phyloP scores from a whole-genome alignment of 805 yeast species.

The Zygosaccharomyces kombuchaensis region DNA sequence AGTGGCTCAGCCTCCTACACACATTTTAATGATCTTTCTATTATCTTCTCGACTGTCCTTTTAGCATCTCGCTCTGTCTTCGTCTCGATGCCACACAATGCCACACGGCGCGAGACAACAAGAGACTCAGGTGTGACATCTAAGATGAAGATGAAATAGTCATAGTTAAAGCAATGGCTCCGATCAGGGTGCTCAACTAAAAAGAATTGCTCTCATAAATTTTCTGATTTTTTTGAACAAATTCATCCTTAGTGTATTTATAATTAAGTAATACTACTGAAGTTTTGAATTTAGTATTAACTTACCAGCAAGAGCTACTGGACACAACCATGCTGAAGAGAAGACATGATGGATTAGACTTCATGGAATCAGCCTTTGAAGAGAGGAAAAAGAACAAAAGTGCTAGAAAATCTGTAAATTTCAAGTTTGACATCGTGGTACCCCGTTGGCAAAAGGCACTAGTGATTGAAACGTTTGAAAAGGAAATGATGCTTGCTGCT shows the following conservation, averaged over 20 bases:
- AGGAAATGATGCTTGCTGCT: conserved; percentile 8
- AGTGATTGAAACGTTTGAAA: conserved; percentile 15
- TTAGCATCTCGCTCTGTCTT: background rate
- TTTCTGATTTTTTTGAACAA: background rate
- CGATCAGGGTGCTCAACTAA: too few relatives aligned
- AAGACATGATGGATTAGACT: conserved; percentile 6
- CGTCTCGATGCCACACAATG: background rate
- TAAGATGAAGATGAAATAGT: background rate
- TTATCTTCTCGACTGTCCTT: background rate
- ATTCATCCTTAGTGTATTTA: too few relatives aligned
- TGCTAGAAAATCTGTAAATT: conserved; percentile 1
- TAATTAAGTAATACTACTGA: background rate
- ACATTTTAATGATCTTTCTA: background rate
- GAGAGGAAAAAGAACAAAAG: conserved; percentile 7
- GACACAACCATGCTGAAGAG: conserved; percentile 9
- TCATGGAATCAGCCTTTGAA: conserved; percentile 4
- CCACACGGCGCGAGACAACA: background rate
- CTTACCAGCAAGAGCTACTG: background rate
- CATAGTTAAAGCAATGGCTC: too few relatives aligned
- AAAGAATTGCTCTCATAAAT: too few relatives aligned
- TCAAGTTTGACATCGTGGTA: background rate
- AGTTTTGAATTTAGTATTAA: background rate
- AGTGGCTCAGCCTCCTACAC: background rate
- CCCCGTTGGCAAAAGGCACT: conserved; percentile 14
- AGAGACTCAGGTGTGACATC: background rate